Evolutionary conservation across 768 basidiomycete genomes (phyloP), one percentile per base, ranked within the genome.

Genomic region (Lactarius tabidus): DNA sequence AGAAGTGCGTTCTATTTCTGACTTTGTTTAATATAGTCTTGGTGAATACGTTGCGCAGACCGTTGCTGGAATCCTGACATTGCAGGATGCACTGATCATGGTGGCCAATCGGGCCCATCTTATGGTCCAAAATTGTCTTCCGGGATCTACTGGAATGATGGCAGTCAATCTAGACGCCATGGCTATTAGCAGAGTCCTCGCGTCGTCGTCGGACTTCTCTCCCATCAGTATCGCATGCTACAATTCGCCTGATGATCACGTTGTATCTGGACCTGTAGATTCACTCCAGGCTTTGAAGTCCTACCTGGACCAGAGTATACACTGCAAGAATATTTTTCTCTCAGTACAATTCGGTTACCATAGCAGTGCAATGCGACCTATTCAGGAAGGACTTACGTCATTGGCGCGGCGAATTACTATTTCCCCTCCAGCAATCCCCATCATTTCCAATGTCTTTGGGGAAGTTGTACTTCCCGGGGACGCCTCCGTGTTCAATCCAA

Each of bases 11-110:
- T 23, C 59, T 15, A 31, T 71, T 28, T 26, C 9, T 66, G 57
- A 52, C 59, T 23, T 23, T 23, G 6, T n/a, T 14, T 61, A 29
- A 35, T 38, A 53, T 65, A 91, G 90, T 73, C 79, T 91, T 20
- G 90, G 90, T 45, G 90, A 91, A 76, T 91, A 89, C 61, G 85
- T 84, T 9, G 89, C 87, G 12, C 80, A 91, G 45, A 85, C 86
- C 20, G 75, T 80, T n/a, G 84, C 89, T 0, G 82, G 78, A 1
- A 83, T 88, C 1, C 69, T 91, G 17, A 77, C 79, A 0, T 74
- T 90, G 20, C 76, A 82, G 65, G 83, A 82, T 18, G 88, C 85
- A 3, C 77, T 91, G 17, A 73, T 75, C 5, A 72, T 90, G 29
- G 80, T 90, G 45, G 86, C 84, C 2, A 76, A 75, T 51, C 79